Base-by-base conservation (phyloP, 371 early-diverging fungal species). In the Mucor mucedo region DNA sequence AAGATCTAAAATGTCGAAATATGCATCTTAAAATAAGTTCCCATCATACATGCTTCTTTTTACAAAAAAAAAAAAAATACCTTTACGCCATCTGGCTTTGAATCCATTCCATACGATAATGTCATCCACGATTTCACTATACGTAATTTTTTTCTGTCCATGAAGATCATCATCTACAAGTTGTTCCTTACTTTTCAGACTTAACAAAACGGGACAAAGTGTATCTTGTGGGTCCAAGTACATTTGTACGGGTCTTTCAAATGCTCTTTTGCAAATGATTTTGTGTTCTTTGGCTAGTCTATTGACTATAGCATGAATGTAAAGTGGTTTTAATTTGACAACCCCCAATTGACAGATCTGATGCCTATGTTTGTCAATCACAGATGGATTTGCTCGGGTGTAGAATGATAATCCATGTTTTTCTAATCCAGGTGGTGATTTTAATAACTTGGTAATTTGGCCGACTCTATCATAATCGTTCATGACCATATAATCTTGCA, bases 61-160 rank as follows among this genome's bases (percentile, higher is more conserved):
- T n/a, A n/a, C n/a, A n/a, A n/a, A 21, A 21, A 21, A 21, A 21
- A 21, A 21, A 21, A 7, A 47, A 21, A 47, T 58, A 64, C 67
- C 68, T 65, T 64, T 71, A 21, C 70, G 58, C 75, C 75, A 79
- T 29, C 71, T 63, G 9, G 58, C 62, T 7, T 40, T 27, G 32
- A 79, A 77, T 11, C 80, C 80, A 62, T 76, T 79, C 2, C 59
- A 45, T 4, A 63, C 33, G 7, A 76, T 42, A 40, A 60, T 50
- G 30, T 62, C 48, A 28, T 76, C 77, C 1, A 49, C 66, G 2
- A 79, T 62, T 14, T 71, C 66, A 27, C 44, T 56, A 30, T 54
- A 75, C 2, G 52, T 35, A 2, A 56, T 61, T 14, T 71, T 30
- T 21, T 44, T 50, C 2, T 52, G 2, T 11, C 69, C 69, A 54